Evolutionary conservation across 2,329 filamentous ascomycete species (phyloP), one percentile per base, ranked within the genome.

Genomic region (Penicillium sp.): DNA sequence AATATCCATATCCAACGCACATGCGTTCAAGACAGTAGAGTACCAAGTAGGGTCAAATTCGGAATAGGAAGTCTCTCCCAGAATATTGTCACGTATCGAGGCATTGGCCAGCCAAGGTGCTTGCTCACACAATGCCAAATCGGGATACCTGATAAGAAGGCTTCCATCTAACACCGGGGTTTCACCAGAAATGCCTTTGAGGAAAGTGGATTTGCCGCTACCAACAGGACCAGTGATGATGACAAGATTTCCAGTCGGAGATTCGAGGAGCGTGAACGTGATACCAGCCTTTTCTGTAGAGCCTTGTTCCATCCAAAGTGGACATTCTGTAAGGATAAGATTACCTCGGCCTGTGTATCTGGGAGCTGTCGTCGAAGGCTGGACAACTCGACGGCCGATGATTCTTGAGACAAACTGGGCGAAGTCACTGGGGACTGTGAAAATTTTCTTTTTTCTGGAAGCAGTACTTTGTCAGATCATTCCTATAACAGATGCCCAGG

Each of bases 151-250:
- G 1, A 54, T 32, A 30, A 44, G 38, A 39, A 50, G 6, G 1
- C 48, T 35, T 2, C 49, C 51, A 11, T 46, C 38, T 2, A 46
- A 15, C 7, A 54, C 13, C 1, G 44, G 36, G 3, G 56, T 53
- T 27, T 68, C 65, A 31, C 60, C 57, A 1, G 65, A 45, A 2
- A 68, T 33, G 4, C 51, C 50, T 37, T 61, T 61, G 7, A 66
- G 54, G 7, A 74, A 54, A 0, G 70, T 73, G 5, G 71, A 73
- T 45, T 75, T 75, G 2, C 72, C 72, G 43, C 67, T 68, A 4
- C 68, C 72, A n/a, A 73, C 66, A n/a, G 69, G 65, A 7, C 71
- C 71, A 34, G 72, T 57, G 17, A 74, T 53, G 3, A 32, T 48
- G 65, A 66, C 41, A 56, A 71, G 43, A 64, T 50, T 48, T 60